Conservation (phyloP, 2,329 filamentous ascomycete species). For the Stachybotrys chartarum region DNA sequence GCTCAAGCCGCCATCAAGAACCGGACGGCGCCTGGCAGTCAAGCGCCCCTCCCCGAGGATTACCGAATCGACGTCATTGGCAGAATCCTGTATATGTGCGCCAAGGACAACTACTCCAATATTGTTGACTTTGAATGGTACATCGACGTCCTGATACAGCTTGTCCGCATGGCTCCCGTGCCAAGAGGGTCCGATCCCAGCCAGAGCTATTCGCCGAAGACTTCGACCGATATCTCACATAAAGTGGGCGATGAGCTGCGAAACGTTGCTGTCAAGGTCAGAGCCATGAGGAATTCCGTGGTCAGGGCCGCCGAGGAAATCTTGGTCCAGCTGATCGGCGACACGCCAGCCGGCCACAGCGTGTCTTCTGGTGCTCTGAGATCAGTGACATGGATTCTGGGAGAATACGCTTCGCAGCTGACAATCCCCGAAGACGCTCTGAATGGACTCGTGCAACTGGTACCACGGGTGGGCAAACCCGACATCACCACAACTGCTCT, state of each 20-base stretch:
- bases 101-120: slow-evolving; percentile 78
- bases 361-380: slow-evolving; percentile 61
- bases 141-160: slow-evolving; percentile 78
- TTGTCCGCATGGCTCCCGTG: slow-evolving; percentile 64
- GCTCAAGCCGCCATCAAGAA: slow-evolving; percentile 34
- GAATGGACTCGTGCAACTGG: slow-evolving; percentile 62
- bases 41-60: slow-evolving; percentile 69
- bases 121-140: slow-evolving; percentile 96
- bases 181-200: slow-evolving; percentile 33
- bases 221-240: slow-evolving; percentile 48
- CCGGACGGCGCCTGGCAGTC: slow-evolving; percentile 23
- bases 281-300: slow-evolving; percentile 71
- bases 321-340: slow-evolving; percentile 47
- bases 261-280: slow-evolving; percentile 87
- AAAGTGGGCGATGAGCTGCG: slow-evolving; percentile 78
- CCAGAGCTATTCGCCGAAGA: slow-evolving; percentile 18
- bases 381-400: slow-evolving; percentile 76
- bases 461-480: slow-evolving; percentile 50
- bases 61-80: slow-evolving; percentile 79
- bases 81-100: slow-evolving; percentile 82
- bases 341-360: slow-evolving; percentile 46
- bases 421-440: slow-evolving; percentile 64
- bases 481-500: slow-evolving; percentile 71
- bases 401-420: slow-evolving; percentile 76
- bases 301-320: slow-evolving; percentile 78